phyloP scores from a whole-genome alignment of 192 early-diverging fungal genomes.

The Endogone sp. region DNA sequence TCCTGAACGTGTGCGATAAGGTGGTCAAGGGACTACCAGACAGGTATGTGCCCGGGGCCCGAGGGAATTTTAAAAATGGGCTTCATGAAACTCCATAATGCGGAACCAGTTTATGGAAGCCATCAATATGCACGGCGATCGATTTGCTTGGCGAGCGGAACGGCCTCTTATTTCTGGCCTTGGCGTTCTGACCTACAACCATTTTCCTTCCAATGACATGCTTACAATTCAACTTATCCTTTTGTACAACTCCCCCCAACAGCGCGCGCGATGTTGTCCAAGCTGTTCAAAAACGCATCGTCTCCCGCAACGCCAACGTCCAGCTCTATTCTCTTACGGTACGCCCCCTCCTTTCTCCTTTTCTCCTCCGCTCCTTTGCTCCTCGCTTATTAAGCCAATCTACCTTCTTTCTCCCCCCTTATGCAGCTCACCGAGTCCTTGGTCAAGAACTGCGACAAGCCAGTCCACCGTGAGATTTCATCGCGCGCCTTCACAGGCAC shows the following conservation, averaged over 20 bases:
- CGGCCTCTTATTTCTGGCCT: no score
- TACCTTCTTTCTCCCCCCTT: neutral
- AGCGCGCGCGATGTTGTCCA: conserved; percentile 68
- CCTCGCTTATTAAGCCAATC: neutral
- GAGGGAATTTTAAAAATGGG: neutral
- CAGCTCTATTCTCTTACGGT: conserved; percentile 65
- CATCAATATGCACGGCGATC: no score
- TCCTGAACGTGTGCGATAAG: conserved; percentile 69
- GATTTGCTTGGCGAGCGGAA: no score
- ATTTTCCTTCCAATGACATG: neutral
- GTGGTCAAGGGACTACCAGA: conserved; percentile 46
- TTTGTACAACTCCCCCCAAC: conserved; percentile 7
- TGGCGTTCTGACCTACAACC: no score
- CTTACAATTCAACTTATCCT: conserved; percentile 1
- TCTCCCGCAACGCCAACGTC: conserved; percentile 79
- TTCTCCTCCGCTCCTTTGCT: neutral
- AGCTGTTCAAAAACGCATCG: conserved; percentile 66
- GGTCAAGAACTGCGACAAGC: conserved; percentile 85
- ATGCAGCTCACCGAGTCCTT: conserved; percentile 78
- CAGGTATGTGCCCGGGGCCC: conserved; percentile 24
- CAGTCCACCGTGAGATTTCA: conserved; percentile 77
- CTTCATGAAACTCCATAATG: neutral
- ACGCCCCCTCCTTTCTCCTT: conserved; percentile 18
- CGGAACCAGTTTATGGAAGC: no score
- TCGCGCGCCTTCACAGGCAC: conserved; percentile 82